Conservation (phyloP, 495 filamentous ascomycete species). For the Aspergillus sclerotioniger region DNA sequence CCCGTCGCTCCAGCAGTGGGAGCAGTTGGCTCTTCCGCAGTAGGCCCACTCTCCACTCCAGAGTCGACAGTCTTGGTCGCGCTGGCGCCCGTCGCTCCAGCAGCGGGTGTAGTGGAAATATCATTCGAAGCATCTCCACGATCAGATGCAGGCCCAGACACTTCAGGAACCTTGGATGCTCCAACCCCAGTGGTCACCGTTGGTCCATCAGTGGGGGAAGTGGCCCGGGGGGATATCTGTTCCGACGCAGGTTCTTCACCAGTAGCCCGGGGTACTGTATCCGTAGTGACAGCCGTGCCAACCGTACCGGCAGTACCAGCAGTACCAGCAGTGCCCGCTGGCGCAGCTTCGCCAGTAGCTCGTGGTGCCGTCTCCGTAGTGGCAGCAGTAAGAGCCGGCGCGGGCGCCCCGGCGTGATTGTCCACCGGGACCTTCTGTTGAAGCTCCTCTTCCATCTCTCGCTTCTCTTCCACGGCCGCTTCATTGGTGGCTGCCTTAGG, state of each 20-base stretch:
- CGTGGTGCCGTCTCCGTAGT: slow-evolving; percentile 10
- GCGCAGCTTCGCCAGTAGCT: too few species aligned
- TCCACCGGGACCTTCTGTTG: slow-evolving; percentile 51
- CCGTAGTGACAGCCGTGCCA: slow-evolving; percentile 11
- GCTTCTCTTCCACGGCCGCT: slow-evolving; percentile 73
- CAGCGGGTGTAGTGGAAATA: slow-evolving; percentile 8
- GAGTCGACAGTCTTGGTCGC: slow-evolving; percentile 11
- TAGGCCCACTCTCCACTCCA: neutral
- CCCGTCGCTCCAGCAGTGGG: slow-evolving; percentile 19
- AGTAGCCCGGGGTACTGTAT: slow-evolving; percentile 38
- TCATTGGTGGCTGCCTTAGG: slow-evolving; percentile 71
- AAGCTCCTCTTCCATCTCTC: slow-evolving; percentile 67
- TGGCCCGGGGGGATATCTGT: slow-evolving; percentile 46
- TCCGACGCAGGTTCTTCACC: slow-evolving; percentile 27
- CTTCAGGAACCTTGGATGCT: slow-evolving; percentile 9
- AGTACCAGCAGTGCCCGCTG: too few species aligned
- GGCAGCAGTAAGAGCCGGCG: slow-evolving; percentile 48
- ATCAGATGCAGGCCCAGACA: slow-evolving; percentile 7
- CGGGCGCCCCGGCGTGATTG: slow-evolving; percentile 48
- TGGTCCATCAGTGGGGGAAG: slow-evolving; percentile 32
- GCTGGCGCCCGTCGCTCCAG: slow-evolving; percentile 21
- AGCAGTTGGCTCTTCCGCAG: slow-evolving; percentile 6
- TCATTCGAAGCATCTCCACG: neutral
- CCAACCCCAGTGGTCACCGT: slow-evolving; percentile 38
- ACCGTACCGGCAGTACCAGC: too few species aligned